A percentile compares a stretch with the other conserved stretches of the same genome.
phyloP scores from a whole-genome alignment of 2,329 filamentous ascomycete species.

The Zalaria sp. region DNA sequence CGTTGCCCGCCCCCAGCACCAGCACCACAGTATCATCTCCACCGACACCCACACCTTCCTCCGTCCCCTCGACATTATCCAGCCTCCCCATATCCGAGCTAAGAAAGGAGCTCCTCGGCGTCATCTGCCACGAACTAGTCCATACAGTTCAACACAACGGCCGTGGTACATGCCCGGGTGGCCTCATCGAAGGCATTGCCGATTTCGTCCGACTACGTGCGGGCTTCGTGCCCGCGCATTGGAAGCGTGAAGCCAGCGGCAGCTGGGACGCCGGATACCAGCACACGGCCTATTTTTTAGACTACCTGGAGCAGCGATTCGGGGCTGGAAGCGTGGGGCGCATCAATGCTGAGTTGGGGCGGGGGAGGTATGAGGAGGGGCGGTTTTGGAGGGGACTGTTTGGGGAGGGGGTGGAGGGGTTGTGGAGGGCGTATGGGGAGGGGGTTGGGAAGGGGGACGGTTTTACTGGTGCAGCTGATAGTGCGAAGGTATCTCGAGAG shows the following conservation, averaged over 20 bases:
- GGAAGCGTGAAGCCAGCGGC: conserved; percentile 45
- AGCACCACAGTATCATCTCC: not conserved
- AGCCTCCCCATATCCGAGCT: conserved; percentile 24
- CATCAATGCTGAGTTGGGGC: conserved; percentile 53
- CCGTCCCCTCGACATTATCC: no score
- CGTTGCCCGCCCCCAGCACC: not conserved
- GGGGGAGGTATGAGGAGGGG: conserved; percentile 49
- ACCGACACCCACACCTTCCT: not conserved
- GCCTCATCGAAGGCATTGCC: conserved; percentile 79
- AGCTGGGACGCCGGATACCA: conserved; percentile 88
- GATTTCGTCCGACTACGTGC: conserved; percentile 79
- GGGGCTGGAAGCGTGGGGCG: conserved; percentile 36
- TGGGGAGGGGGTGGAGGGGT: conserved; percentile 47
- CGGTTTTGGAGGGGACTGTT: conserved; percentile 56
- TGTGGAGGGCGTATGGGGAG: conserved; percentile 62
- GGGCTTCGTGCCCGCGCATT: conserved; percentile 65
- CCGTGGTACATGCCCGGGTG: conserved; percentile 41
- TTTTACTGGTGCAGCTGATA: not conserved
- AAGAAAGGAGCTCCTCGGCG: conserved; percentile 56
- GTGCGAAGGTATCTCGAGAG: no score
- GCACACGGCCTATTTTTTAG: conserved; percentile 78
- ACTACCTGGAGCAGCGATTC: conserved; percentile 61
- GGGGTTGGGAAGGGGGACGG: conserved; percentile 25
- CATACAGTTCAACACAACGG: conserved; percentile 85
- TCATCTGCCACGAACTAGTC: conserved; percentile 83